phyloP scores from a whole-genome alignment of 305 asterid genomes.

The Fraxinus paxiana region DNA sequence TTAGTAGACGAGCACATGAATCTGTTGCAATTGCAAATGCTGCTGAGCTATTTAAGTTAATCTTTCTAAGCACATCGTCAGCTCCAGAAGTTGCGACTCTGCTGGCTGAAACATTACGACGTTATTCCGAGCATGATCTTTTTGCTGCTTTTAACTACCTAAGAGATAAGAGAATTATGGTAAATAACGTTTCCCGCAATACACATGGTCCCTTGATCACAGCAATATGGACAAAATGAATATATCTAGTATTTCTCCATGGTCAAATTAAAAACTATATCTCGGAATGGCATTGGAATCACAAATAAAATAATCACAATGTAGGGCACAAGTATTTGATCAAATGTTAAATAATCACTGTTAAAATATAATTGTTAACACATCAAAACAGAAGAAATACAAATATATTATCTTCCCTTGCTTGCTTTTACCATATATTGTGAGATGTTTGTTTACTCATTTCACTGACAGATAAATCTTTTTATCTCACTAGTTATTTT shows the following conservation, averaged over 20 bases:
- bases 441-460: no score
- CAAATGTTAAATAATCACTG: constrained; percentile 4
- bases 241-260: constrained; percentile 9
- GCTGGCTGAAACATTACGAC: constrained; percentile 88
- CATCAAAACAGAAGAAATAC: background rate
- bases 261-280: constrained; percentile 8
- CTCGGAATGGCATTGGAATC: constrained; percentile 11
- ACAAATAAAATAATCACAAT: background rate
- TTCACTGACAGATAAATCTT: background rate
- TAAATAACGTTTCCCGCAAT: constrained; percentile 34
- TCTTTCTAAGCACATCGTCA: constrained; percentile 74
- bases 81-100: constrained; percentile 65
- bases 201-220: no score
- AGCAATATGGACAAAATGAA: constrained; percentile 5
- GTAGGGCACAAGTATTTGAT: constrained; percentile 7
- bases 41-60: constrained; percentile 82
- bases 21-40: constrained; percentile 96
- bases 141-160: constrained; percentile 89
- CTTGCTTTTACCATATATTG: constrained; percentile 4
- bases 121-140: constrained; percentile 94
- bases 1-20: constrained; percentile 51
- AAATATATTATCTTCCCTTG: constrained; percentile 3
- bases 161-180: constrained; percentile 85
- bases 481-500: constrained; percentile 14
- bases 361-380: constrained; percentile 3